Evolutionary conservation across 1,284 basidiomycete species (phyloP).

Genomic region (Boletus mariae): DNA sequence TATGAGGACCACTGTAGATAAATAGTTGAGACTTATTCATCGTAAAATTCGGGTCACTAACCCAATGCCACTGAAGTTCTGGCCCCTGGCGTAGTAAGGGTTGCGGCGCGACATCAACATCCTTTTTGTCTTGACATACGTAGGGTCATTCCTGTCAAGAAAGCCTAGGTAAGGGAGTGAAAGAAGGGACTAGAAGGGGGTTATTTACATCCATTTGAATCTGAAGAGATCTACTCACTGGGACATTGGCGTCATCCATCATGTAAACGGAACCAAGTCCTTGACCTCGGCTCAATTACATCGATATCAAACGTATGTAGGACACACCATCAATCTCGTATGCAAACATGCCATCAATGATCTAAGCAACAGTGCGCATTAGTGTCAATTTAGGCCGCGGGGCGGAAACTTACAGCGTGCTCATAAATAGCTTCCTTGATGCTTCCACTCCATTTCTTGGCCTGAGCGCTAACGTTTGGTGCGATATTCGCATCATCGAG

Average conservation of each 20-base stretch:
- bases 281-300: constrained; percentile 19
- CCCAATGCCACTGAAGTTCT: constrained; percentile 66
- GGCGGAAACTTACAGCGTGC: constrained; percentile 44
- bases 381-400: not conserved
- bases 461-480: constrained; percentile 49
- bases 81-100: constrained; percentile 66
- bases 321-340: constrained; percentile 70
- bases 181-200: constrained; percentile 54
- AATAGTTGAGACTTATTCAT: constrained; percentile 3
- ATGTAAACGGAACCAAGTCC: constrained; percentile 66
- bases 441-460: constrained; percentile 55
- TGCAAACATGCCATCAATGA: constrained; percentile 64
- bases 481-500: constrained; percentile 50
- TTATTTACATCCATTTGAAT: constrained; percentile 5
- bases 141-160: constrained; percentile 52
- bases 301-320: not conserved
- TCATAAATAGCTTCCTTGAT: constrained; percentile 64
- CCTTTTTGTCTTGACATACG: constrained; percentile 61
- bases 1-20: constrained; percentile 61
- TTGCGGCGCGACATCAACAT: constrained; percentile 59
- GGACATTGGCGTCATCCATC: constrained; percentile 82
- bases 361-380: constrained; percentile 31
- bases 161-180: constrained; percentile 78
- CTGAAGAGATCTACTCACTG: constrained; percentile 42
- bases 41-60: constrained; percentile 32